Percentiles rank a stretch among this genome's conserved stretches.
These are phyloP conservation scores for Fusarium veterinarium DNA, from an alignment of 2,329 filamentous ascomycete genomes.

Conservation along the genomic window DNA sequence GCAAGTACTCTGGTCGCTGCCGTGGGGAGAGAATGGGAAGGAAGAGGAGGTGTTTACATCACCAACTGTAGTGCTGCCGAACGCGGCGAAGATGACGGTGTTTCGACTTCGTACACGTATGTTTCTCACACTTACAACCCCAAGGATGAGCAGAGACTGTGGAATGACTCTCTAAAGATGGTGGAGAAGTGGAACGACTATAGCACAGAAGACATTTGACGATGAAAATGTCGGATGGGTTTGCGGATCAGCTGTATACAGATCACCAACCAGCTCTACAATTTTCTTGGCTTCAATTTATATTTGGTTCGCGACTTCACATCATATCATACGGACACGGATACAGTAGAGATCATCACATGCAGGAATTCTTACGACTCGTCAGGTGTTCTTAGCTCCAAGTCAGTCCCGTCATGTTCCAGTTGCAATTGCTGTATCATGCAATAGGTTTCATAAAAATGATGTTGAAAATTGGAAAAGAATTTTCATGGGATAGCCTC, in stretches of 20 bases:
- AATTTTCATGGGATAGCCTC: neutral
- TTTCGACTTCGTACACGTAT: neutral
- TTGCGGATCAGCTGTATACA: neutral
- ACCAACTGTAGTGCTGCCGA: neutral
- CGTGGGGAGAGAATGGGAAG: slow-evolving; percentile 2
- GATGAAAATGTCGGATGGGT: too few species aligned
- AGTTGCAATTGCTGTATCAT: neutral
- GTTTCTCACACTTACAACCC: slow-evolving; percentile 11
- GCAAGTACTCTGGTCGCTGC: neutral
- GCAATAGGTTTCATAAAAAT: neutral
- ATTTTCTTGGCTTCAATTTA: neutral
- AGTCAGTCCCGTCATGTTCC: neutral
- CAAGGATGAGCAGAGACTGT: neutral
- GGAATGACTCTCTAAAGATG: slow-evolving; percentile 1
- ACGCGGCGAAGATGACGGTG: neutral
- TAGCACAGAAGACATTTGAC: neutral
- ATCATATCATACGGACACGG: too few species aligned
- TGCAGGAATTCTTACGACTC: neutral
- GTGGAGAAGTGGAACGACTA: neutral
- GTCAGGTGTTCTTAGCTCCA: neutral
- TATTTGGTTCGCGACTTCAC: rapidly evolving
- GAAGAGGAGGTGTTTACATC: neutral
- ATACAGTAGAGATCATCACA: neutral
- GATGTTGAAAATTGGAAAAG: neutral
- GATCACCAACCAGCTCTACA: neutral